Evolutionary conservation across 2,329 filamentous ascomycete genomes (phyloP).

Genomic region (Trichoderma hamatum): DNA sequence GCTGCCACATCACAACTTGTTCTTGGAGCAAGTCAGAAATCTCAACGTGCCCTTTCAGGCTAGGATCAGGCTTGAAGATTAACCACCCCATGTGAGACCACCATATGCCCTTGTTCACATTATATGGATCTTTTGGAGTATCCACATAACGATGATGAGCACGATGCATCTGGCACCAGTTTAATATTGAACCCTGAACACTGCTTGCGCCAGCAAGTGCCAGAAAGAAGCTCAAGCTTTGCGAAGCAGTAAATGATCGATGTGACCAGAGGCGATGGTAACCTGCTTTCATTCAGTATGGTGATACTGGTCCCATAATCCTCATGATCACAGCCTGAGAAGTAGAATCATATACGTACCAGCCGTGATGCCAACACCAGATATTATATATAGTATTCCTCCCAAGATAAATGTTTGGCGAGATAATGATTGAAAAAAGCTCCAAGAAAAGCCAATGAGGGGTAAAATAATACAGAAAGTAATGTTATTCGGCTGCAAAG

Average conservation of each 20-base stretch:
- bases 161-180: slow-evolving; percentile 79
- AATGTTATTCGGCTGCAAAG: slow-evolving; percentile 53
- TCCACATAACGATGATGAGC: slow-evolving; percentile 84
- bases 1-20: slow-evolving; percentile 76
- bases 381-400: slow-evolving; percentile 76
- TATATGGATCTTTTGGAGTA: slow-evolving; percentile 83
- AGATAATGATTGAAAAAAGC: slow-evolving; percentile 50
- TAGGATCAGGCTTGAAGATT: slow-evolving; percentile 83
- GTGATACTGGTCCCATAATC: not conserved
- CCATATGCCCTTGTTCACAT: slow-evolving; percentile 75
- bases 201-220: slow-evolving; percentile 74
- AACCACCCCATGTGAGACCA: slow-evolving; percentile 77
- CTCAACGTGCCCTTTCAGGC: slow-evolving; percentile 77
- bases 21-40: slow-evolving; percentile 81
- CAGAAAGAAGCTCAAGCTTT: slow-evolving; percentile 73
- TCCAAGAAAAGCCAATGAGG: not conserved
- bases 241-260: slow-evolving; percentile 71
- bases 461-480: slow-evolving; percentile 63
- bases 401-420: slow-evolving; percentile 69
- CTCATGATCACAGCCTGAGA: not conserved
- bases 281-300: not conserved
- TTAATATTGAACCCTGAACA: slow-evolving; percentile 76
- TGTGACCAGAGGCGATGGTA: slow-evolving; percentile 75
- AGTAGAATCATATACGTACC: slow-evolving; percentile 43
- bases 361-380: slow-evolving; percentile 72